Evolutionary conservation across 2,329 filamentous ascomycete species (phyloP).

Genomic region (Mycosphaerella arachidis): DNA sequence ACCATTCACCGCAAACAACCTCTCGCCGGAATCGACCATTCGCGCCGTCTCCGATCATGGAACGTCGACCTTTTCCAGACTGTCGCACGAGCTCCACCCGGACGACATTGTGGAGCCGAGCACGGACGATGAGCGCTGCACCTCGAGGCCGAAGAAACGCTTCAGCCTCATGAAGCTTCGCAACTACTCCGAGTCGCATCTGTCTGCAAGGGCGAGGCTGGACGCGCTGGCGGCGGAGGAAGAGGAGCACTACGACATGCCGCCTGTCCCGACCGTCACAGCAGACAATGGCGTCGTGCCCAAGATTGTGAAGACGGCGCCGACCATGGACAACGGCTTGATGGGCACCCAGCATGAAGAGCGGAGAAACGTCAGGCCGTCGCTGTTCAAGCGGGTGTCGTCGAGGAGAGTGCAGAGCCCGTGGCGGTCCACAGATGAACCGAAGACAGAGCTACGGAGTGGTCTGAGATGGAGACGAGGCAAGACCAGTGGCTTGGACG

Average conservation of each 20-base stretch:
- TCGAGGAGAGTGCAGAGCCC: constrained; percentile 18
- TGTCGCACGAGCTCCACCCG: constrained; percentile 24
- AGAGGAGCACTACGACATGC: constrained; percentile 44
- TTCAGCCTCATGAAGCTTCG: constrained; percentile 75
- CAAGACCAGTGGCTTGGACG: constrained; percentile 33
- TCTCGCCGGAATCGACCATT: not conserved
- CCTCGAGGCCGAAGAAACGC: constrained; percentile 38
- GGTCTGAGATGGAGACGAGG: constrained; percentile 28
- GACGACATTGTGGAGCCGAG: constrained; percentile 22
- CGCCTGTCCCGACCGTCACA: constrained; percentile 39
- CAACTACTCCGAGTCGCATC: constrained; percentile 87
- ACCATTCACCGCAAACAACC: constrained; percentile 3
- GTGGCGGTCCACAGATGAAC: constrained; percentile 19
- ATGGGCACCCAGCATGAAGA: constrained; percentile 13
- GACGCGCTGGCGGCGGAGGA: constrained; percentile 49
- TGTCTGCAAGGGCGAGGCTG: constrained; percentile 70
- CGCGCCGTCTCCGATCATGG: constrained; percentile 11
- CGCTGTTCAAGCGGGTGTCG: constrained; percentile 25
- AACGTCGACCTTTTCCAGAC: constrained; percentile 15
- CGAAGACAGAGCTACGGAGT: constrained; percentile 20
- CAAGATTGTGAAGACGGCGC: constrained; percentile 85
- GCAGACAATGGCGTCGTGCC: constrained; percentile 41
- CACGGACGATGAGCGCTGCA: constrained; percentile 13
- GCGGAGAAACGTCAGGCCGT: constrained; percentile 14
- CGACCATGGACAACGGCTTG: constrained; percentile 53